These are phyloP conservation scores for Akanthomyces dipterigenus DNA, from an alignment of 2,329 filamentous ascomycete genomes.

Conservation along the genomic window DNA sequence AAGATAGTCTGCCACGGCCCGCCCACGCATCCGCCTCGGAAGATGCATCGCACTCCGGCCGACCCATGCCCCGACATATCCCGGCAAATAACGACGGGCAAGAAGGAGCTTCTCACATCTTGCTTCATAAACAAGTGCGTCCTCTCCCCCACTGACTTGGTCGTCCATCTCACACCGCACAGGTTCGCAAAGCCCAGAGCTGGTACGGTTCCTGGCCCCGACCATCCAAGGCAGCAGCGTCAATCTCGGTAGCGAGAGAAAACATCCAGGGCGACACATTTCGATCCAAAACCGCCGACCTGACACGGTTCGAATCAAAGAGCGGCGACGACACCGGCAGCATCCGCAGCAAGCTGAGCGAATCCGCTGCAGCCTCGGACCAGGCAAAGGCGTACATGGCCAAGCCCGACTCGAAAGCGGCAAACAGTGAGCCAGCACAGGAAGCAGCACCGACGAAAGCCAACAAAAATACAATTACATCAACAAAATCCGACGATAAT, in stretches of 20 bases:
- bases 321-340: conserved; percentile 28
- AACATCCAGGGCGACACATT: conserved; percentile 52
- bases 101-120: not conserved
- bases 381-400: conserved; percentile 14
- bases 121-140: conserved; percentile 15
- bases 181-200: conserved; percentile 48
- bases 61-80: conserved; percentile 8
- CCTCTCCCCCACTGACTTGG: not conserved
- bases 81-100: not conserved
- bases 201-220: conserved; percentile 60
- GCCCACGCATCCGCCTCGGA: conserved; percentile 15
- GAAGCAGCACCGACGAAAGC: not conserved
- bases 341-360: conserved; percentile 20
- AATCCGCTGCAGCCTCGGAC: conserved; percentile 1
- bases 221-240: conserved; percentile 48
- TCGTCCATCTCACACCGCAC: conserved; percentile 10
- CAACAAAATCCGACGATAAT: not conserved
- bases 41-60: not conserved
- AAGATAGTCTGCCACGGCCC: conserved; percentile 8
- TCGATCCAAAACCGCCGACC: conserved; percentile 39
- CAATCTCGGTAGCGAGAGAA: conserved; percentile 54
- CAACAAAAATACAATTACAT: not conserved
- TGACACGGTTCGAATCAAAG: conserved; percentile 44
- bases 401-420: not conserved
- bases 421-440: not conserved